phyloP scores from a whole-genome alignment of 2,329 filamentous ascomycete genomes.

The Talaromyces sp. region DNA sequence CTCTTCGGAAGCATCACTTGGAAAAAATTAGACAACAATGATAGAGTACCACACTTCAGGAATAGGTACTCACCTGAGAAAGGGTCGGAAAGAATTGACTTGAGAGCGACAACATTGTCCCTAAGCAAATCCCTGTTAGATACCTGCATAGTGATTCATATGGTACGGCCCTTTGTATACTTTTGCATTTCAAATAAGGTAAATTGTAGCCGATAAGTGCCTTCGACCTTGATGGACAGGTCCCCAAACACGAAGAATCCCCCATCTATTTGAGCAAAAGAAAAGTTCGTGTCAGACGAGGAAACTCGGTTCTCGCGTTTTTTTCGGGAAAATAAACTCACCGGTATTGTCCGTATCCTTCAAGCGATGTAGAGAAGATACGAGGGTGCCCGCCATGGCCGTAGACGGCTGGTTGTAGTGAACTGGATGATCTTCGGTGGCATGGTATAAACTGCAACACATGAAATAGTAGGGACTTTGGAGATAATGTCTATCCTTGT shows the following conservation, averaged over 20 bases:
- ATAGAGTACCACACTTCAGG: not conserved
- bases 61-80: conserved; percentile 58
- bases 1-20: conserved; percentile 54
- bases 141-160: conserved; percentile 9
- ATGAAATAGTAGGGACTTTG: conserved; percentile 64
- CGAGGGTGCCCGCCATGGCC: conserved; percentile 65
- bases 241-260: conserved; percentile 92
- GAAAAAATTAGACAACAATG: not conserved
- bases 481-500: conserved; percentile 50
- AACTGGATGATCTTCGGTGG: conserved; percentile 42
- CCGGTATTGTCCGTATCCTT: conserved; percentile 70
- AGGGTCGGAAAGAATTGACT: conserved; percentile 56
- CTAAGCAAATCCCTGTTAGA: conserved; percentile 21
- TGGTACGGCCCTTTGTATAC: conserved; percentile 27
- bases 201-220: conserved; percentile 69
- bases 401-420: conserved; percentile 42
- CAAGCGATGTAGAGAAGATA: conserved; percentile 75
- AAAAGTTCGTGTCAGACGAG: conserved; percentile 5
- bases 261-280: conserved; percentile 51
- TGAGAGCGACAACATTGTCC: conserved; percentile 48
- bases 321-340: conserved; percentile 22
- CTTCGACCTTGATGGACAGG: conserved; percentile 71
- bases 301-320: not conserved
- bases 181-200: conserved; percentile 69
- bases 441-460: conserved; percentile 53